Evolutionary conservation across 2,329 filamentous ascomycete species (phyloP), one percentile per base, ranked within the genome.

Genomic region (Chrysoporthe puriensis): DNA sequence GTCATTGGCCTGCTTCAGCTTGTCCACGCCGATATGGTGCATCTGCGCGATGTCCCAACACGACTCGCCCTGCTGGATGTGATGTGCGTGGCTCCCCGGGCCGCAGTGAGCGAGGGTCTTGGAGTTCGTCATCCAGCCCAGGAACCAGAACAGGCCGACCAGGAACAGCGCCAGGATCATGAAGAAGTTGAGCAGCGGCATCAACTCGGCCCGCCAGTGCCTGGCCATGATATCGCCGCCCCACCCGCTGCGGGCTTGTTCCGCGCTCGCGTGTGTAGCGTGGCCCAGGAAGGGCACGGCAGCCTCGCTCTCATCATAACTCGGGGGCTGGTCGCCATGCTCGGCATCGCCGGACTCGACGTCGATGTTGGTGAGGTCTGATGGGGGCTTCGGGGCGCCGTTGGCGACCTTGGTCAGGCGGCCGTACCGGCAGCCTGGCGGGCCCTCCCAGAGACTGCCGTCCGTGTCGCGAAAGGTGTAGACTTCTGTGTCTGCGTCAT

Each of bases 171-270:
- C 78, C 64, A 86, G 79, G 46, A 88, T 74, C 69, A 88, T 75
- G 64, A 84, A 85, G 76, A 88, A 88, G 73, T 87, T 87, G 73
- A 88, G 78, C 70, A 88, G 77, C n/a, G 84, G 84, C 77, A 80
- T 81, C 77, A 85, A 77, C 68, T 85, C 82, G 44, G 81, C 79
- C 42, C 86, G 80, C 81, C 85, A 84, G 6, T 85, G 83, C 43
- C 77, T 76, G 50, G 74, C 77, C 62, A 63, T 68, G 14, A 21
- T 43, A 36, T 62, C 48, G 56, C 57, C 69, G 68, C 44, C 62
- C 21, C 62, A 68, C 61, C 68, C 18, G 6, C 14, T 42, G 13
- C 18, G 18, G 14, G 34, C 54, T 6, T 40, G 63, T 16, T 58
- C 26, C 40, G 18, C 34, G 32, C 64, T 21, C 21, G 43, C 57